A percentile compares a stretch with the other conserved stretches of the same genome.
Evolutionary conservation across 2,329 filamentous ascomycete species (phyloP).

Genomic region (Pseudogymnoascus sp.): DNA sequence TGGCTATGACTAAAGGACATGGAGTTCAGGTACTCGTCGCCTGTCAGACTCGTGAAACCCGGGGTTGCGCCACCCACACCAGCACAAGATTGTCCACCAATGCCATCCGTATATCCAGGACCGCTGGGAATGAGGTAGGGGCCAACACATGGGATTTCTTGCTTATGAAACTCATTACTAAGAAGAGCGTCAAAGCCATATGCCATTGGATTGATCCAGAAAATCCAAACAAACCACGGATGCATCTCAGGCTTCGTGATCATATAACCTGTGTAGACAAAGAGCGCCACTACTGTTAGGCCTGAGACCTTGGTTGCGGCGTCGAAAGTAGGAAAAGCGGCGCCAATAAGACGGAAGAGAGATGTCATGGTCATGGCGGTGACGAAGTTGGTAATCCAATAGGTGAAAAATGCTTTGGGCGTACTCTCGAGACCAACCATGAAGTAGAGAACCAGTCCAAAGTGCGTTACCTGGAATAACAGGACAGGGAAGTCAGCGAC

Average conservation of each 20-base stretch:
- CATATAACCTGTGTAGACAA: constrained; percentile 59
- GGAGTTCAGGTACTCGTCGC: constrained; percentile 42
- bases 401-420: constrained; percentile 54
- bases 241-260: constrained; percentile 56
- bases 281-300: constrained; percentile 41
- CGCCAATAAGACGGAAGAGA: constrained; percentile 49
- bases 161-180: constrained; percentile 61
- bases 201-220: constrained; percentile 59
- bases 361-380: constrained; percentile 52
- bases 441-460: constrained; percentile 55
- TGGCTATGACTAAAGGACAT: constrained; percentile 47
- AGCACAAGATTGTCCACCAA: constrained; percentile 43
- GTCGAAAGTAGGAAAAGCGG: constrained; percentile 49
- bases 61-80: constrained; percentile 47
- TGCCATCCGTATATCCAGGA: constrained; percentile 31
- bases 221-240: constrained; percentile 56
- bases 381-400: constrained; percentile 46
- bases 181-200: constrained; percentile 64
- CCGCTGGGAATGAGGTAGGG: constrained; percentile 46
- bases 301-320: constrained; percentile 51
- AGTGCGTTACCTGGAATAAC: constrained; percentile 49
- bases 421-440: constrained; percentile 50
- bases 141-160: constrained; percentile 46
- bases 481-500: constrained; percentile 49
- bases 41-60: not conserved